phyloP scores from a whole-genome alignment of 1,284 basidiomycete genomes.

The Ceratobasidium sp. region DNA sequence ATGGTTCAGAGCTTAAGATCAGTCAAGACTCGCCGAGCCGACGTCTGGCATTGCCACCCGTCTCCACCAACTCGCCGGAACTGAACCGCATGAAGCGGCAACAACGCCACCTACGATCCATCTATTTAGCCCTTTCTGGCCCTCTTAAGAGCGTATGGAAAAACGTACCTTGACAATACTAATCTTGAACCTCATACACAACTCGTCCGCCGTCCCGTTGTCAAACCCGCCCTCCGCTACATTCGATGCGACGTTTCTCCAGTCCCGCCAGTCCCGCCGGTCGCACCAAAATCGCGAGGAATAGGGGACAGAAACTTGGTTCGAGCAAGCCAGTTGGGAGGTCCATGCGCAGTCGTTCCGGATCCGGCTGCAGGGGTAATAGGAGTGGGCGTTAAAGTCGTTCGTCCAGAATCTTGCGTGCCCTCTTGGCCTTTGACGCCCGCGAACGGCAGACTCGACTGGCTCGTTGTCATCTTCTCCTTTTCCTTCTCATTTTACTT shows the following conservation, averaged over 20 bases:
- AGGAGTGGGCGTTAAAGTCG: slow-evolving; percentile 53
- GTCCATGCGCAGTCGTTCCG: background rate
- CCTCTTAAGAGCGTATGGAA: background rate
- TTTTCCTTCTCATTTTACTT: slow-evolving; percentile 56
- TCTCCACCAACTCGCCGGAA: slow-evolving; percentile 93
- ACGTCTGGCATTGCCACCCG: slow-evolving; percentile 97
- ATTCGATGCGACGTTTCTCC: slow-evolving; percentile 68
- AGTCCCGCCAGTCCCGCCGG: slow-evolving; percentile 25
- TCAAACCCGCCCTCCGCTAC: slow-evolving; percentile 79
- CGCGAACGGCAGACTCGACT: slow-evolving; percentile 33
- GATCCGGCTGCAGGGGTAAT: too few species aligned
- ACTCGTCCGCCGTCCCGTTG: slow-evolving; percentile 74
- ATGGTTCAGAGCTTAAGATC: slow-evolving; percentile 84
- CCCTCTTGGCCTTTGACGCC: slow-evolving; percentile 1
- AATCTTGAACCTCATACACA: slow-evolving; percentile 93
- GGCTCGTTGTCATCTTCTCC: slow-evolving; percentile 38
- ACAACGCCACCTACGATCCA: slow-evolving; percentile 83
- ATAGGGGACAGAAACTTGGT: slow-evolving; percentile 77
- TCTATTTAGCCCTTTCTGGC: slow-evolving; percentile 23
- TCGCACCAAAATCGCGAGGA: slow-evolving; percentile 70
- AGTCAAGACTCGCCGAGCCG: slow-evolving; percentile 91
- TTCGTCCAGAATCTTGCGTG: slow-evolving; percentile 30
- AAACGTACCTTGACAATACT: slow-evolving; percentile 89
- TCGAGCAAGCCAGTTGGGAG: slow-evolving; percentile 9
- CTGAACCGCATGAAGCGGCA: slow-evolving; percentile 95